phyloP scores from a whole-genome alignment of 768 basidiomycete genomes.

The Leccinum obscurum region DNA sequence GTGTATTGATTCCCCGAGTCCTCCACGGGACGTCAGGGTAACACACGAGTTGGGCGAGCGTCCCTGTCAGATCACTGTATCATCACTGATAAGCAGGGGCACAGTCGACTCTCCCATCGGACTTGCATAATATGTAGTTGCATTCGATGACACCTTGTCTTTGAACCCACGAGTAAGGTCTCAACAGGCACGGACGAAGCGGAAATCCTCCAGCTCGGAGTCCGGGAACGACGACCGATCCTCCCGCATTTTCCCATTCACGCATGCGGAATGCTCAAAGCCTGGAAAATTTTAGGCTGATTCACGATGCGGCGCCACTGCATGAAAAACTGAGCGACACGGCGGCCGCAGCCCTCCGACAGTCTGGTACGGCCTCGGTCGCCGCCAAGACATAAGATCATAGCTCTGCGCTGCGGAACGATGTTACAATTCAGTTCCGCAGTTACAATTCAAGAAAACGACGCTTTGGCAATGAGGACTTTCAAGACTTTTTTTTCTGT shows the following conservation, averaged over 20 bases:
- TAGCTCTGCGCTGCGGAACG: neutral
- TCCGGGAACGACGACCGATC: neutral
- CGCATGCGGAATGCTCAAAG: neutral
- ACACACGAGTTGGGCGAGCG: neutral
- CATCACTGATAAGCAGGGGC: neutral
- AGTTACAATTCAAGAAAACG: conserved; percentile 3
- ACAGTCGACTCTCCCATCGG: neutral
- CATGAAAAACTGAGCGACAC: neutral
- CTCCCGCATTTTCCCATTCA: neutral
- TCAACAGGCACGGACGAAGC: neutral
- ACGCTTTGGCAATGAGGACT: neutral
- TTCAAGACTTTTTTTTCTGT: neutral
- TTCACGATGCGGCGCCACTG: neutral
- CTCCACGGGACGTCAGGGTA: neutral
- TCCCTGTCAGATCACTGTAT: neutral
- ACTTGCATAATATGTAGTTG: neutral
- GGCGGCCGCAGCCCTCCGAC: neutral
- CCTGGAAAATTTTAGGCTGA: neutral
- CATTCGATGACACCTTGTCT: neutral
- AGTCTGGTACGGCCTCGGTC: neutral
- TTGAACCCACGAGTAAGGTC: neutral
- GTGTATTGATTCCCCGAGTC: neutral
- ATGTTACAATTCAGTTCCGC: neutral
- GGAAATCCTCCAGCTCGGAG: neutral
- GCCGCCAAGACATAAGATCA: neutral